Percentiles rank a stretch among this genome's conserved stretches.
phyloP scores from a whole-genome alignment of 148 eudicot species.

The Amaranthus cruentus region DNA sequence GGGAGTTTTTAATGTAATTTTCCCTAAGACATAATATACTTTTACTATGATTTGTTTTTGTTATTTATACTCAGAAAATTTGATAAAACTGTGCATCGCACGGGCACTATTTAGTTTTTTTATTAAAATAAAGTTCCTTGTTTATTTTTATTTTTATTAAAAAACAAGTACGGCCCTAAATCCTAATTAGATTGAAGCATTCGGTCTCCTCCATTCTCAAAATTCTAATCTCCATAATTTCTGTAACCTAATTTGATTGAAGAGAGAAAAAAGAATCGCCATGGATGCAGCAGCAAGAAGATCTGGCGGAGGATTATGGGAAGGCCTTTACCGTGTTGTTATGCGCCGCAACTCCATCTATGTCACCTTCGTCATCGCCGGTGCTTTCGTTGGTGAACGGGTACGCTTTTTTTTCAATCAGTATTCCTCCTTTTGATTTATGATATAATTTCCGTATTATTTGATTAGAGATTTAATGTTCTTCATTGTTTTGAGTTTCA shows the following conservation, averaged over 20 bases:
- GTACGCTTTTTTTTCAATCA: constrained; percentile 9
- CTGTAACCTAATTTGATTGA: neutral
- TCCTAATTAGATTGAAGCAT: too few relatives aligned
- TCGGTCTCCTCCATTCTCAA: too few relatives aligned
- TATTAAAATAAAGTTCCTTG: too few relatives aligned
- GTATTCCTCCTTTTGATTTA: neutral
- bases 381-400: constrained; percentile 73
- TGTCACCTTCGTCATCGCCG: constrained; percentile 80
- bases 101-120: too few relatives aligned
- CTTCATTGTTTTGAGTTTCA: neutral
- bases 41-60: too few relatives aligned
- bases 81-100: too few relatives aligned
- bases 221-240: too few relatives aligned
- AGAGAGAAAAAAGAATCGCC: constrained; percentile 7
- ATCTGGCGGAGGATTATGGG: constrained; percentile 40
- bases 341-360: constrained; percentile 80
- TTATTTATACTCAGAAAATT: too few relatives aligned
- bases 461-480: neutral
- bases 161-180: too few relatives aligned
- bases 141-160: too few relatives aligned
- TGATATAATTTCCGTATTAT: neutral
- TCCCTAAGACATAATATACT: too few relatives aligned
- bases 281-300: constrained; percentile 40
- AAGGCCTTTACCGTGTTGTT: constrained; percentile 53
- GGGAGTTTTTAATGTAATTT: too few relatives aligned